phyloP scores from a whole-genome alignment of 257 asterid species.

The Gardenia jasminoides region DNA sequence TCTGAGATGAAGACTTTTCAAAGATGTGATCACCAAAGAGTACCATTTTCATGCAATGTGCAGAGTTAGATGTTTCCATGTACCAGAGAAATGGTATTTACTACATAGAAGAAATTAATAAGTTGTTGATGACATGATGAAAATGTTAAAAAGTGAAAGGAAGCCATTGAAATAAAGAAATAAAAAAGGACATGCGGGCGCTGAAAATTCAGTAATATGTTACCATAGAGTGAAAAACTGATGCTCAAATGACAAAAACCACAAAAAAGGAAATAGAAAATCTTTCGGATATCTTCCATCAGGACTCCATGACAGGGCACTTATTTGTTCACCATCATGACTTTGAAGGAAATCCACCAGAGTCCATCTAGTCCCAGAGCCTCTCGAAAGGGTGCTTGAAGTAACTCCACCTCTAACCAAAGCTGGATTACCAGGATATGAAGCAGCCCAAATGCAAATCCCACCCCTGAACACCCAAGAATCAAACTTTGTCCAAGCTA shows the following conservation, averaged over 20 bases:
- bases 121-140: neutral
- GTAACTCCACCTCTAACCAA: constrained; percentile 72
- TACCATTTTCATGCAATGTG: neutral
- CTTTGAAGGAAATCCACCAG: constrained; percentile 85
- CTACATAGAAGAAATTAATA: neutral
- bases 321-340: constrained; percentile 65
- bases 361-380: constrained; percentile 76
- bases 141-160: neutral
- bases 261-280: constrained; percentile 5
- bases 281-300: constrained; percentile 87
- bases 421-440: constrained; percentile 80
- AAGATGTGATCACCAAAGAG: neutral
- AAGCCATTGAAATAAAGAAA: neutral
- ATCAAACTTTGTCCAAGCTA: constrained; percentile 19
- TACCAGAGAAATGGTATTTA: neutral
- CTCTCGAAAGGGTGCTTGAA: constrained; percentile 69
- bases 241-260: neutral
- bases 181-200: neutral
- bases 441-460: constrained; percentile 95
- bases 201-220: neutral
- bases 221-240: neutral
- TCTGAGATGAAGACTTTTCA: neutral
- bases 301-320: constrained; percentile 96
- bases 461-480: constrained; percentile 65
- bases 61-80: neutral